phyloP scores from a whole-genome alignment of 305 asterid species.

The Solanum hybrid region DNA sequence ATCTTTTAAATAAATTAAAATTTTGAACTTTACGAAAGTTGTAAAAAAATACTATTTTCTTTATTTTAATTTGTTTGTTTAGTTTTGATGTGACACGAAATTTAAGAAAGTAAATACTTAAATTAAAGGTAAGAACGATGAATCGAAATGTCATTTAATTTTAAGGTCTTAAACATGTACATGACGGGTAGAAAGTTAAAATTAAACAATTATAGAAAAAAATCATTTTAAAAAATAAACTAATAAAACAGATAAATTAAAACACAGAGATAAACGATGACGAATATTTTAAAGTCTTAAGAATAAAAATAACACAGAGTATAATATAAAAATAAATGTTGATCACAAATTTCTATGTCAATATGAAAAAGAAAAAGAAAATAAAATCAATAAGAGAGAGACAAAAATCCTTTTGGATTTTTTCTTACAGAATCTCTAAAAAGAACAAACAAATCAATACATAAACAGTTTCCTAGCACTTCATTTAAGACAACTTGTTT shows the following conservation, averaged over 20 bases:
- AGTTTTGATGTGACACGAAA: too few species aligned
- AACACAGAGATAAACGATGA: too few species aligned
- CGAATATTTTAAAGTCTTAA: not conserved
- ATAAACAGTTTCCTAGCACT: not conserved
- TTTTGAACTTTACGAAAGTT: not conserved
- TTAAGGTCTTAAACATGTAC: too few species aligned
- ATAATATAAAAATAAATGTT: too few species aligned
- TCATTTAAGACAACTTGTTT: not conserved
- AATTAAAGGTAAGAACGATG: not conserved
- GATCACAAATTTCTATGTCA: not conserved
- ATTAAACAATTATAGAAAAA: too few species aligned
- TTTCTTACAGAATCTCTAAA: conserved; percentile 9
- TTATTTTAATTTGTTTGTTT: not conserved
- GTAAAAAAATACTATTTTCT: not conserved
- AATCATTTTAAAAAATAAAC: too few species aligned
- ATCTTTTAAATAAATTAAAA: not conserved
- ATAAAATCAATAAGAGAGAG: not conserved
- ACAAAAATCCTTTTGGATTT: not conserved
- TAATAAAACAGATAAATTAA: too few species aligned
- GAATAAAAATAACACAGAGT: not conserved
- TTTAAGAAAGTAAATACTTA: not conserved
- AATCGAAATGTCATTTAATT: not conserved
- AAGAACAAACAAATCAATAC: not conserved
- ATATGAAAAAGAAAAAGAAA: not conserved
- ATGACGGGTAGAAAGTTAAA: too few species aligned